Percentiles rank a stretch among this genome's conserved stretches.
These are phyloP conservation scores for Xylariaceae sp. DNA, from an alignment of 2,329 filamentous ascomycete species.

Conservation along the genomic window DNA sequence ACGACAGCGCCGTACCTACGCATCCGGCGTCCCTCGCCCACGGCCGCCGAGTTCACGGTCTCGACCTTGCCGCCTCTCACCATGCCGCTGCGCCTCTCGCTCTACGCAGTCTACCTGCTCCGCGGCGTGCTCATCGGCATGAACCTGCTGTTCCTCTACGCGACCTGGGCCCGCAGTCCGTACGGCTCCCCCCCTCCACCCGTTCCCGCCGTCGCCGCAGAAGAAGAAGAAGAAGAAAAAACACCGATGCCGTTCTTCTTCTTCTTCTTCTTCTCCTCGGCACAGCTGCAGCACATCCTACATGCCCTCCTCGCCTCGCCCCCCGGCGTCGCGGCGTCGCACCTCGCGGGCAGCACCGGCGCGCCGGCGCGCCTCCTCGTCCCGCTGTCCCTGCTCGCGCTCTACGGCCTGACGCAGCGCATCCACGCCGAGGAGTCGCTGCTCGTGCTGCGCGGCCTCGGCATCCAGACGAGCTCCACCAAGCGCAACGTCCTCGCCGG, in stretches of 20 bases:
- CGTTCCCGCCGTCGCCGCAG: too few species aligned
- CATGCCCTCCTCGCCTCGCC: conserved; percentile 33
- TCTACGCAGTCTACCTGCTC: conserved; percentile 50
- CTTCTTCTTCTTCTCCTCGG: too few species aligned
- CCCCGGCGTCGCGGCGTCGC: conserved; percentile 40
- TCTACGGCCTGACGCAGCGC: conserved; percentile 54
- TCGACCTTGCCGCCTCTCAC: conserved; percentile 72
- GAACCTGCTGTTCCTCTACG: conserved; percentile 56
- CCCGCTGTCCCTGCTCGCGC: conserved; percentile 43
- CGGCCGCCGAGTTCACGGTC: conserved; percentile 90
- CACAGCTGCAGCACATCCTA: too few species aligned
- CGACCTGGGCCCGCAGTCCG: conserved; percentile 46
- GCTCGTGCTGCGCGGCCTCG: conserved; percentile 84
- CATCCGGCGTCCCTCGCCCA: conserved; percentile 75
- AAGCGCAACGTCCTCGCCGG: conserved; percentile 32
- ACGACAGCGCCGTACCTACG: conserved; percentile 64
- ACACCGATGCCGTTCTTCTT: too few species aligned
- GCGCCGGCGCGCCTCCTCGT: conserved; percentile 51
- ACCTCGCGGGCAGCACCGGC: conserved; percentile 46
- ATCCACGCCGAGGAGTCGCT: conserved; percentile 77
- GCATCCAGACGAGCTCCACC: conserved; percentile 83
- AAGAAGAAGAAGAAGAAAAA: too few species aligned
- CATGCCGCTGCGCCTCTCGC: conserved; percentile 53
- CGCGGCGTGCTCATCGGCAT: conserved; percentile 50
- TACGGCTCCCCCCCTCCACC: conserved; percentile 16